These are phyloP conservation scores for Yamagishiella unicocca DNA, from an alignment of 139 green algal genomes.

Conservation along the genomic window DNA sequence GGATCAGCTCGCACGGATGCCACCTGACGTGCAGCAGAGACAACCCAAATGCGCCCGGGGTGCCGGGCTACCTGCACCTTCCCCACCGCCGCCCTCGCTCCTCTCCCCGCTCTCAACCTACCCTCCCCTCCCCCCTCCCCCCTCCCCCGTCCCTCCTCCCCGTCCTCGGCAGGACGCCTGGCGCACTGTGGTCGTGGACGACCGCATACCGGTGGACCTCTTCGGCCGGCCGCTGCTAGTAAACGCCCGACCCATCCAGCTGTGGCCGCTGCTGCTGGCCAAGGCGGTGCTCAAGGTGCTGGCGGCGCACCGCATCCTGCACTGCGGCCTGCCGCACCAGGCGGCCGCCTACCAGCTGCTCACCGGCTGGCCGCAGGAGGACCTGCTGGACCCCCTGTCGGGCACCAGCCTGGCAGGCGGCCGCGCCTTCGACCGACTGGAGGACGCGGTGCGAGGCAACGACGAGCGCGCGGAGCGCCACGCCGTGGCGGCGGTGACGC, in stretches of 20 bases:
- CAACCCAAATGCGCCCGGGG: too few relatives aligned
- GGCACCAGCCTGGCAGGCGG: constrained; percentile 57
- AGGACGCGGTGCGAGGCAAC: constrained; percentile 58
- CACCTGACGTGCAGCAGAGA: too few relatives aligned
- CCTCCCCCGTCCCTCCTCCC: neutral
- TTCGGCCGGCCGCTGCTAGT: constrained; percentile 79
- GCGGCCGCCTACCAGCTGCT: constrained; percentile 78
- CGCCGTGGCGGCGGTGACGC: constrained; percentile 63
- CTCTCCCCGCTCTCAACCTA: neutral
- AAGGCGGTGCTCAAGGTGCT: constrained; percentile 86
- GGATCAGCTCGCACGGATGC: too few relatives aligned
- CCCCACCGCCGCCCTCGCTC: too few relatives aligned
- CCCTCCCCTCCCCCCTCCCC: neutral
- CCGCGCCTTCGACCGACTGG: constrained; percentile 74
- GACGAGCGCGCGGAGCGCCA: constrained; percentile 46
- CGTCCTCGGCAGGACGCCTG: constrained; percentile 65
- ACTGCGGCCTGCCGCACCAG: constrained; percentile 63
- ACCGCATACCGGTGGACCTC: constrained; percentile 84
- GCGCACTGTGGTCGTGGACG: constrained; percentile 82
- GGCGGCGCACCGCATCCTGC: constrained; percentile 65
- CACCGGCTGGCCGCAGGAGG: constrained; percentile 81
- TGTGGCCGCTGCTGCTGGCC: constrained; percentile 86
- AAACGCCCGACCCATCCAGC: constrained; percentile 72
- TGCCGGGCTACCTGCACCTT: too few relatives aligned
- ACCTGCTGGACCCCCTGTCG: constrained; percentile 67